phyloP scores from a whole-genome alignment of 768 basidiomycete genomes.

The Guyanaporus albipodus region DNA sequence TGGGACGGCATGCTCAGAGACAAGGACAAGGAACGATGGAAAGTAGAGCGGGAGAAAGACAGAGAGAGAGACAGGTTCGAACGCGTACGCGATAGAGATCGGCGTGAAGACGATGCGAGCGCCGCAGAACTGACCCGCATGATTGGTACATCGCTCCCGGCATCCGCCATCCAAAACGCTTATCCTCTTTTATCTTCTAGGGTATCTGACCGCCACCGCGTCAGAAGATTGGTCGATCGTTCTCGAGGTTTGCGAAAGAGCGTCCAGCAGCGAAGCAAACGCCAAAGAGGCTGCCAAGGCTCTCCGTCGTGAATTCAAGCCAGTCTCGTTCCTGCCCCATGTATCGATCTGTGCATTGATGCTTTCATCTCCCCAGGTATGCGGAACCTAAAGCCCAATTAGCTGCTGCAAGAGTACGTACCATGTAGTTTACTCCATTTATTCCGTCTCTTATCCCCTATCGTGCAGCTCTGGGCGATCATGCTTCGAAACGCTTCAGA shows the following conservation, averaged over 20 bases:
- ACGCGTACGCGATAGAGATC: constrained; percentile 27
- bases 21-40: constrained; percentile 33
- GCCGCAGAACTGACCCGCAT: constrained; percentile 59
- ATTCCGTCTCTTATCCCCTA: constrained; percentile 1
- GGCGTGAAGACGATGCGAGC: constrained; percentile 41
- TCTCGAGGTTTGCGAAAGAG: constrained; percentile 81
- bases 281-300: constrained; percentile 85
- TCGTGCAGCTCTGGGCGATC: constrained; percentile 75
- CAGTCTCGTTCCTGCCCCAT: constrained; percentile 13
- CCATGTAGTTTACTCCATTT: not conserved
- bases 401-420: constrained; percentile 67
- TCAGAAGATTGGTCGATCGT: constrained; percentile 83
- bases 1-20: constrained; percentile 43
- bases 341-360: constrained; percentile 9
- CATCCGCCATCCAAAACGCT: not conserved
- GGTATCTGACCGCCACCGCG: constrained; percentile 69
- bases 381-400: constrained; percentile 74
- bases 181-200: constrained; percentile 32
- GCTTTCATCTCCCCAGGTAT: constrained; percentile 41
- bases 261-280: constrained; percentile 63
- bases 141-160: constrained; percentile 49
- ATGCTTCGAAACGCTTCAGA: constrained; percentile 81
- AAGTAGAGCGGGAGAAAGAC: constrained; percentile 33
- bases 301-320: constrained; percentile 84
- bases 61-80: constrained; percentile 33